Base-by-base conservation (phyloP, 495 filamentous ascomycete genomes). In the Aspergillus carlsbadensis region DNA sequence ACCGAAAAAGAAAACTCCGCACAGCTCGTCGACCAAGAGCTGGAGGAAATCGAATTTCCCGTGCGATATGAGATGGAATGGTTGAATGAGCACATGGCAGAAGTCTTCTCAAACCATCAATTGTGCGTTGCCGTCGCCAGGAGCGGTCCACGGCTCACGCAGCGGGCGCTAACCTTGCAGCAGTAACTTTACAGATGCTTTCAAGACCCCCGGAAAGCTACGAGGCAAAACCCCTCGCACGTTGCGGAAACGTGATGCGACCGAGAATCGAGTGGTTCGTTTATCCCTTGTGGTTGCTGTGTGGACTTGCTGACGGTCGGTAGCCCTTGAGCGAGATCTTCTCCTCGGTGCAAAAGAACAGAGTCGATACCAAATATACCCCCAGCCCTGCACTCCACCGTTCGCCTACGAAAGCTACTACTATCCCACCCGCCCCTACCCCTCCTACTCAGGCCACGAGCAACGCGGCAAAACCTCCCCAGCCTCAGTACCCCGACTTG, bases 21-120 rank as follows among this genome's bases (percentile, higher is more conserved):
- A 26, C 78, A 84, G 21, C 75, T 89, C 37, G 72, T 86, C 34
- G 76, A 79, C 5, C 81, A 89, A 63, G 94, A 98, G 68, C 77
- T 88, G 46, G 92, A 96, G 58, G 91, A 96, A 69, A 91, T 96
- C 65, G 82, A 89, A 47, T 98, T 88, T 72, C 87, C 90, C 0
- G 91, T 88, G 57, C 84, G 88, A 39, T 92, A 96, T 73, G 92
- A 98, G 64, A 75, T 96, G 66, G 92, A 94, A 62, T 97, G 92
- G 91, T 73, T 97, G 62, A 96, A 96, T 64, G 92, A 97, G 71
- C 92, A 97, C 71, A 96, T 97, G 92, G 84, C 84, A 26, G 90
- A 96, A 60, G 90, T 97, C 55, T 96, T 98, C 67, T 88, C 84
- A 60, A 85, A 86, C 60, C 88, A 89, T 68, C 85, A 93, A 71